Percentiles rank a stretch among this genome's conserved stretches.
These are phyloP conservation scores for Caryopteris hybrid DNA, from an alignment of 305 asterid genomes.

Conservation along the genomic window DNA sequence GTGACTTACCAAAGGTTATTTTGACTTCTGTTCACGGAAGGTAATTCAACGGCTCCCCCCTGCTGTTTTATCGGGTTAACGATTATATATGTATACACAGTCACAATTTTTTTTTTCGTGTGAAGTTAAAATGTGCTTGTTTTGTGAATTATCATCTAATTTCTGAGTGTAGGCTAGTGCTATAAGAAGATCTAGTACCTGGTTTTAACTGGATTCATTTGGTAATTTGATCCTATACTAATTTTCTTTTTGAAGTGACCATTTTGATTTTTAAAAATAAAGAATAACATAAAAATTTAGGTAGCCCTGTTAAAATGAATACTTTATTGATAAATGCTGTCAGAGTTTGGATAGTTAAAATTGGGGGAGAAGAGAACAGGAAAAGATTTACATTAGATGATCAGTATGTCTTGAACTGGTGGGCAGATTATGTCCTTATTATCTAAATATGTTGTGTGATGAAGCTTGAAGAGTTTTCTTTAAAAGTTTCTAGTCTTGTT, in stretches of 20 bases:
- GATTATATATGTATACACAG: too few relatives aligned
- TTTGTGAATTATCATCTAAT: neutral
- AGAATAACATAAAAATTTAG: neutral
- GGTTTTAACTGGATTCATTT: neutral
- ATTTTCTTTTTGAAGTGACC: neutral
- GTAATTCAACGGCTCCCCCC: constrained; percentile 25
- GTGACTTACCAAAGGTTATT: constrained; percentile 71
- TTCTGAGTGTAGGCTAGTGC: neutral
- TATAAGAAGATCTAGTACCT: neutral
- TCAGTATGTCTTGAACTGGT: neutral
- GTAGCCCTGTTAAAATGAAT: neutral
- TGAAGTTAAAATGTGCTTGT: too few relatives aligned
- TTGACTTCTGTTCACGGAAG: constrained; percentile 85
- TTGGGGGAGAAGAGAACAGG: neutral
- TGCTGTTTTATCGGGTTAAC: neutral
- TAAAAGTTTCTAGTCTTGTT: neutral
- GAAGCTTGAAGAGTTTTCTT: neutral
- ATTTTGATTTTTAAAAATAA: too few relatives aligned
- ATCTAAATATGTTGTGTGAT: neutral
- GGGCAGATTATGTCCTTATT: neutral
- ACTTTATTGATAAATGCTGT: neutral
- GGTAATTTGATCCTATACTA: neutral
- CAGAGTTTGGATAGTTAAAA: neutral
- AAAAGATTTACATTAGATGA: neutral
- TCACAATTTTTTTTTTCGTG: too few relatives aligned